A percentile compares a stretch with the other conserved stretches of the same genome.
phyloP scores from a whole-genome alignment of 805 yeast genomes.

The Kodamaea kaohsiungensis region DNA sequence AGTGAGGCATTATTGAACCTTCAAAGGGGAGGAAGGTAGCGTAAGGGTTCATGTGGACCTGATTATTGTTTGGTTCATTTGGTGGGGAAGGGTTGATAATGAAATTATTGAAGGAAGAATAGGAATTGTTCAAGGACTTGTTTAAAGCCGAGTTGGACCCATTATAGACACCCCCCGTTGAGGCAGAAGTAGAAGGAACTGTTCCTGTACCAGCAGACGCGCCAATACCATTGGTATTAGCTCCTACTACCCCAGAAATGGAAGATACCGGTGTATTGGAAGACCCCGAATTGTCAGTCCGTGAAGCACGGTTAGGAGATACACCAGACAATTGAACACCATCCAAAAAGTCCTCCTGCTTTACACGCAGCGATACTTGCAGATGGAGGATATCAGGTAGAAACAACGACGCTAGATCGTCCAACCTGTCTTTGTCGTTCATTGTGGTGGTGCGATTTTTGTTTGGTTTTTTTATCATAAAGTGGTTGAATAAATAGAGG shows the following conservation, averaged over 20 bases:
- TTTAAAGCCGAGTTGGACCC: neutral
- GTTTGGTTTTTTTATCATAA: neutral
- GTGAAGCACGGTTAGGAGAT: neutral
- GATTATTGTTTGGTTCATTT: neutral
- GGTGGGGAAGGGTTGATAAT: neutral
- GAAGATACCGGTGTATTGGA: neutral
- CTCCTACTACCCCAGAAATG: neutral
- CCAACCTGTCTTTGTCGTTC: conserved; percentile 27
- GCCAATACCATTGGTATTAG: neutral
- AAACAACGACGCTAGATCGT: conserved; percentile 43
- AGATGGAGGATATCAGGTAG: conserved; percentile 40
- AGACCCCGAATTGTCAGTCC: neutral
- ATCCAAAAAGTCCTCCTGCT: conserved; percentile 15
- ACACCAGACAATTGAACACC: neutral
- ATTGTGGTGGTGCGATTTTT: conserved; percentile 2
- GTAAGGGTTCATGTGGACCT: conserved; percentile 7
- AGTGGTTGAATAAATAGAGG: neutral
- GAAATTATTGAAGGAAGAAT: conserved; percentile 2
- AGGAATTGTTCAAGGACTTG: conserved; percentile 3
- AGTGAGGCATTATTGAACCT: conserved; percentile 7
- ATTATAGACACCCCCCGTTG: neutral
- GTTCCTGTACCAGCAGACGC: neutral
- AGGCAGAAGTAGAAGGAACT: conserved; percentile 1
- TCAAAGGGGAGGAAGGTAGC: conserved; percentile 9
- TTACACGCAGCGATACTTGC: conserved; percentile 12